Evolutionary conservation across 805 yeast genomes (phyloP), one percentile per base, ranked within the genome.

Genomic region (Sungouiella thailandica): DNA sequence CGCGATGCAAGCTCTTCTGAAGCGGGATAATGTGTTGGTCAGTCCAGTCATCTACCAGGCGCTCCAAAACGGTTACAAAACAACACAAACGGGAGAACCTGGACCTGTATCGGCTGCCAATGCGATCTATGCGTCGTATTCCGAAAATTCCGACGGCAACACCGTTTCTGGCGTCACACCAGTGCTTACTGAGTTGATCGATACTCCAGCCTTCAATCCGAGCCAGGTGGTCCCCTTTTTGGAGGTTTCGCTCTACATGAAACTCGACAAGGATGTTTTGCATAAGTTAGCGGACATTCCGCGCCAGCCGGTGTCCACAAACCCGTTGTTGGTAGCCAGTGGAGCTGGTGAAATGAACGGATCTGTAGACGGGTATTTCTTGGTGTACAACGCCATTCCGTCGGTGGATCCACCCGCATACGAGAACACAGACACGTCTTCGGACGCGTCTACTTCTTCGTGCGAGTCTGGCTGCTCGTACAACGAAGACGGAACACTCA

Each of bases 261-360:
- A 76, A 41, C 53, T 83, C 25, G 80, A 78, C 29, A 71, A 68
- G 31, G 78, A 76, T 20, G 69, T 77, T 10, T 56, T 83, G 18
- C 68, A 68, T 30, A 81, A 81, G 32, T 58, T 83, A 31, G 83
- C 83, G 4, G 65, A 76, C 40, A 81, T 74, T 41, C 83, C 83
- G 7, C 51, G 83, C 31, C 61, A 65, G 38, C 78, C 80, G 3
- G 83, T 76, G 0, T 68, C 74, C 9, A 79, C 86, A 5, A 78
- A 76, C 33, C 83, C 89, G 3, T 53, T 83, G 35, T 54, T 83
- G 9, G 84, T 80, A 3, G 90, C 87, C 4, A 78, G 86, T 24
- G 93, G 93, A 1, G 84, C 88, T 4, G 74, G 85, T 27, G 90
- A 82, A 39, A 56, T 83, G 45, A 82, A 83, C 50, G 89, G 88